Conservation (phyloP, 2,329 filamentous ascomycete genomes). For the Rhynchosporium secalis region DNA sequence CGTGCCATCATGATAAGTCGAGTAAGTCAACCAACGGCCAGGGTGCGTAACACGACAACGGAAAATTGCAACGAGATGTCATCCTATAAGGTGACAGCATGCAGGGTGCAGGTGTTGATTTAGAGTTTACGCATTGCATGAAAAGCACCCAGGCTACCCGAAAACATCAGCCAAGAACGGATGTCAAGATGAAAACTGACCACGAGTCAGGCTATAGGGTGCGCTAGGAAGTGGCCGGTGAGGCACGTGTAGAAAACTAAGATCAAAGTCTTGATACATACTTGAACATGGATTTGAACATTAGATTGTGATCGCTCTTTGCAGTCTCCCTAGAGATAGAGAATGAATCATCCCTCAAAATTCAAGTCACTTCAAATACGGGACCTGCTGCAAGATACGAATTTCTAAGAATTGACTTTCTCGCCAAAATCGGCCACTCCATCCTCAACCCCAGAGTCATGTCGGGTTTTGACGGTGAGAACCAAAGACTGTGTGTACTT, state of each 20-base stretch:
- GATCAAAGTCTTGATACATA: too few relatives aligned
- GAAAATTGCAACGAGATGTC: conserved; percentile 1
- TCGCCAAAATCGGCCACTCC: too few relatives aligned
- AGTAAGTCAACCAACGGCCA: not conserved
- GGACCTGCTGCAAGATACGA: too few relatives aligned
- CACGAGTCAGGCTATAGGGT: conserved; percentile 9
- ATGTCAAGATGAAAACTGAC: conserved; percentile 7
- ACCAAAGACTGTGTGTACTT: too few relatives aligned
- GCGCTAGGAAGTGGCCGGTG: too few relatives aligned
- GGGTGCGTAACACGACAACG: not conserved
- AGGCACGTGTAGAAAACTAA: too few relatives aligned
- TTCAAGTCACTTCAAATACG: too few relatives aligned
- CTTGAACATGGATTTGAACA: too few relatives aligned
- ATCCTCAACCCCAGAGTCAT: not conserved
- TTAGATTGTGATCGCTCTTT: too few relatives aligned
- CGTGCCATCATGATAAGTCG: not conserved
- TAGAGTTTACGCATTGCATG: conserved; percentile 18
- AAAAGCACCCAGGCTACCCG: conserved; percentile 9
- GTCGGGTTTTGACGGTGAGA: conserved; percentile 3
- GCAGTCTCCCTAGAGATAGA: too few relatives aligned
- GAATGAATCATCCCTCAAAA: too few relatives aligned
- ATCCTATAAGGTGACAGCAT: not conserved
- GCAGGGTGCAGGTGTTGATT: not conserved
- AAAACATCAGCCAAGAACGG: conserved; percentile 10
- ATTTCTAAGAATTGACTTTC: too few relatives aligned